A percentile compares a stretch with the other conserved stretches of the same genome.
phyloP scores from a whole-genome alignment of 129 eudicot genomes.

The Erigeron canadensis region DNA sequence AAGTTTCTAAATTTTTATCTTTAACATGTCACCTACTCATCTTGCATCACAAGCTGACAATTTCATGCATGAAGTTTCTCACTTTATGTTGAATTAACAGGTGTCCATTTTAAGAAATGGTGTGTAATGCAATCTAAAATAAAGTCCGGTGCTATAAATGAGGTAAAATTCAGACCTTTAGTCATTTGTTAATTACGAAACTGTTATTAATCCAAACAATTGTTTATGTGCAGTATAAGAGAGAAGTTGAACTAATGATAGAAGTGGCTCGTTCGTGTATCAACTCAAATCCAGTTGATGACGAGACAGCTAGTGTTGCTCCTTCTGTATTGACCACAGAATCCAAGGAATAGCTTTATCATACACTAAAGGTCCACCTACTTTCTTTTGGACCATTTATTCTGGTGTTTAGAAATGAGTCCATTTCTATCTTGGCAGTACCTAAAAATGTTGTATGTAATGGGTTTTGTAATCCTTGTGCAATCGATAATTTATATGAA shows the following conservation, averaged over 20 bases:
- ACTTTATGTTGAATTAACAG: conserved; percentile 34
- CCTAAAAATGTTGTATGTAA: conserved; percentile 26
- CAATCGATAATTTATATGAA: neutral
- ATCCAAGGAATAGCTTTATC: conserved; percentile 27
- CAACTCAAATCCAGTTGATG: conserved; percentile 39
- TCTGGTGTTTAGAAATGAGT: neutral
- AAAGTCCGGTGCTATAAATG: conserved; percentile 66
- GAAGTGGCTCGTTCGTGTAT: conserved; percentile 63
- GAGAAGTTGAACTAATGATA: conserved; percentile 77
- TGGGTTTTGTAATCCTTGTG: conserved; percentile 11
- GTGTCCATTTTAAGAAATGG: conserved; percentile 99
- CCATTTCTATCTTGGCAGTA: neutral
- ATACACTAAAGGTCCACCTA: conserved; percentile 19
- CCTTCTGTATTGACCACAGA: conserved; percentile 19
- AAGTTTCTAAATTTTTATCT: neutral
- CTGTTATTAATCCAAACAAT: neutral
- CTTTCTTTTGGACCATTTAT: neutral
- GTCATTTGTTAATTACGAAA: neutral
- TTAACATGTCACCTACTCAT: neutral
- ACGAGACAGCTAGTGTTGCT: conserved; percentile 34
- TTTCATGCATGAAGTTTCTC: neutral
- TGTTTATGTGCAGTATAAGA: conserved; percentile 63
- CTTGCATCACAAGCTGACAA: neutral
- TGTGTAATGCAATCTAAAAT: conserved; percentile 96
- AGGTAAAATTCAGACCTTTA: conserved; percentile 46